These are phyloP conservation scores for Lichina pygmaea DNA, from an alignment of 495 filamentous ascomycete genomes.

Conservation along the genomic window DNA sequence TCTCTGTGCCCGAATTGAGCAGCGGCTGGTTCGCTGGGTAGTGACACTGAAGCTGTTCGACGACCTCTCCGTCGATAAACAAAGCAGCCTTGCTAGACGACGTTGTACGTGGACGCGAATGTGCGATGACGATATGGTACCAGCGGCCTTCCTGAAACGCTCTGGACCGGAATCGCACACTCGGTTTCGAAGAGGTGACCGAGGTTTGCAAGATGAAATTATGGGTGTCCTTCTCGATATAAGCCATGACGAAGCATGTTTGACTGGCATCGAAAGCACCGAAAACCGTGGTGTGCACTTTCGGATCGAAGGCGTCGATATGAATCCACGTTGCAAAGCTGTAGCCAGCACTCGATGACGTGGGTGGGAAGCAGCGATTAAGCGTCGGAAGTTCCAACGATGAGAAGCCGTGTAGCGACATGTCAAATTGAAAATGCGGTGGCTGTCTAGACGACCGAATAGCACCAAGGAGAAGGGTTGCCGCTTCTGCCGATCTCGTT, in stretches of 20 bases:
- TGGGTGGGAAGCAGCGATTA: slow-evolving; percentile 56
- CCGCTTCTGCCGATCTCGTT: slow-evolving; percentile 28
- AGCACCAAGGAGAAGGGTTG: slow-evolving; percentile 46
- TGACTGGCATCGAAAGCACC: slow-evolving; percentile 83
- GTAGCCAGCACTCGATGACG: slow-evolving; percentile 47
- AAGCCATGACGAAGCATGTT: slow-evolving; percentile 79
- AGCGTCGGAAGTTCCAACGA: slow-evolving; percentile 71
- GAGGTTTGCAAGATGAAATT: slow-evolving; percentile 95
- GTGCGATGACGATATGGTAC: slow-evolving; percentile 82
- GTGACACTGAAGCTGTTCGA: slow-evolving; percentile 67
- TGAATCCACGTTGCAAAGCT: slow-evolving; percentile 72
- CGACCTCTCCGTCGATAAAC: slow-evolving; percentile 80
- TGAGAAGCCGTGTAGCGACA: slow-evolving; percentile 62
- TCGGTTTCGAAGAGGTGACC: slow-evolving; percentile 58
- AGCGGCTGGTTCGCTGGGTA: slow-evolving; percentile 51
- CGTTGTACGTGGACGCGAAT: slow-evolving; percentile 49
- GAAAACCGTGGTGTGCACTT: slow-evolving; percentile 80
- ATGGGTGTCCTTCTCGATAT: slow-evolving; percentile 80
- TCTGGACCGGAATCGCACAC: slow-evolving; percentile 72
- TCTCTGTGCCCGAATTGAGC: slow-evolving; percentile 28
- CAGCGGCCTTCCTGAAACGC: slow-evolving; percentile 46
- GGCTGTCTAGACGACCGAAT: slow-evolving; percentile 47
- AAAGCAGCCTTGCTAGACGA: slow-evolving; percentile 60
- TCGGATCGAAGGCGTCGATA: slow-evolving; percentile 61
- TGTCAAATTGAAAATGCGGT: slow-evolving; percentile 77